These are phyloP conservation scores for Boletus huronensis DNA, from an alignment of 768 basidiomycete species.

Conservation along the genomic window DNA sequence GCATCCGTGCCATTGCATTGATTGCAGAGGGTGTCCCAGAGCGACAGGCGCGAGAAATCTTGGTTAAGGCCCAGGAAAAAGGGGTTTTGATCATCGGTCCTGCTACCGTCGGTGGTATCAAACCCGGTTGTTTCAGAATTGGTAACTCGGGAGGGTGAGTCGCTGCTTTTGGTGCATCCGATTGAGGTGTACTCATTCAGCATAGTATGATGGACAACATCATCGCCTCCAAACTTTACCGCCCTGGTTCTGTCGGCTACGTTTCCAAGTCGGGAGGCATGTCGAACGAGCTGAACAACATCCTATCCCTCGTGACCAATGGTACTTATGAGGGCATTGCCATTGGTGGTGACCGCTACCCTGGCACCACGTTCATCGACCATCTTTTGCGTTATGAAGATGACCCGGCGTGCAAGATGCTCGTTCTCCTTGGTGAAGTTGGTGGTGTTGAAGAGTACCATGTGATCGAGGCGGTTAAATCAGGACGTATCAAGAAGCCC, in stretches of 20 bases:
- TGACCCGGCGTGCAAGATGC: slow-evolving; percentile 98
- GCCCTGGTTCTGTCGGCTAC: slow-evolving; percentile 94
- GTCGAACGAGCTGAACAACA: slow-evolving; percentile 99
- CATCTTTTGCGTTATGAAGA: slow-evolving; percentile 96
- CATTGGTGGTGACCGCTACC: slow-evolving; percentile 99
- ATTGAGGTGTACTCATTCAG: slow-evolving; percentile 2
- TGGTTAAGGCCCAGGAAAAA: slow-evolving; percentile 82
- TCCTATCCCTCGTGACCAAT: slow-evolving; percentile 92
- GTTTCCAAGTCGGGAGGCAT: slow-evolving; percentile 99
- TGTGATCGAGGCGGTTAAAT: slow-evolving; percentile 96
- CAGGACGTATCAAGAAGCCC: slow-evolving; percentile 92
- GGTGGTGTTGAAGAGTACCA: slow-evolving; percentile 99
- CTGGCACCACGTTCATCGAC: slow-evolving; percentile 98
- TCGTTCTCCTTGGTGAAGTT: slow-evolving; percentile 97
- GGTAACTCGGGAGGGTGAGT: slow-evolving; percentile 96
- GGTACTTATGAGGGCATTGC: slow-evolving; percentile 99
- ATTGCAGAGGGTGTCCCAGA: slow-evolving; percentile 99
- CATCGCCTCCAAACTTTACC: slow-evolving; percentile 97
- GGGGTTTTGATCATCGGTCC: slow-evolving; percentile 92
- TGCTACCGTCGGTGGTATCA: slow-evolving; percentile 98
- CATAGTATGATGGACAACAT: slow-evolving; percentile 99
- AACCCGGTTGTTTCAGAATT: slow-evolving; percentile 99
- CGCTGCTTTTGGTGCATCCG: neutral
- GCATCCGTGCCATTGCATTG: slow-evolving; percentile 64
- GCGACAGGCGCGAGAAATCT: slow-evolving; percentile 92